These are phyloP conservation scores for Heteromeles arbutifolia DNA, from an alignment of 306 rosid genomes.

Conservation along the genomic window DNA sequence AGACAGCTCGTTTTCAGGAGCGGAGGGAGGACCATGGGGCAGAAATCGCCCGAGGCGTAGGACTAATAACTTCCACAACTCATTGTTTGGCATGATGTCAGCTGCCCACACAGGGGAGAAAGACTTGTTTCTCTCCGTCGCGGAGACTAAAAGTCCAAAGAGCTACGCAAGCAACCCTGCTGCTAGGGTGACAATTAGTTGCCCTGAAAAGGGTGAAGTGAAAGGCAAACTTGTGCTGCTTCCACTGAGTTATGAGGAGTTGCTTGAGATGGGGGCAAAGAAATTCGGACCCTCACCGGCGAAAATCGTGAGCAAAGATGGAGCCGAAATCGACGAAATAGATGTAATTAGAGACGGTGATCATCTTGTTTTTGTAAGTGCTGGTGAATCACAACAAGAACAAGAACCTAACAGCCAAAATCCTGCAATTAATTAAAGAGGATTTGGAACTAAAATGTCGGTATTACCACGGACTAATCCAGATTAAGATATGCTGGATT, in stretches of 20 bases:
- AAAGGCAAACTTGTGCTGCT: slow-evolving; percentile 65
- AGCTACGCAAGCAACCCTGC: slow-evolving; percentile 3
- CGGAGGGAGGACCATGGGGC: slow-evolving; percentile 38
- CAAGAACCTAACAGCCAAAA: slow-evolving; percentile 1
- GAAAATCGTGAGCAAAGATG: slow-evolving; percentile 52
- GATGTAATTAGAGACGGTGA: slow-evolving; percentile 92
- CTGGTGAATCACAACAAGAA: background rate
- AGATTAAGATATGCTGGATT: background rate
- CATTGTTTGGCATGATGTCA: slow-evolving; percentile 75
- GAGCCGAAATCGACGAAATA: slow-evolving; percentile 64
- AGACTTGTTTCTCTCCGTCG: slow-evolving; percentile 22
- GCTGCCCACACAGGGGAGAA: slow-evolving; percentile 50
- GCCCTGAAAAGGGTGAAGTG: slow-evolving; percentile 55
- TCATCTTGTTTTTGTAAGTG: slow-evolving; percentile 50
- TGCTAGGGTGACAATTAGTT: slow-evolving; percentile 59
- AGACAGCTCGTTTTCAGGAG: slow-evolving; percentile 30
- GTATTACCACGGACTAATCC: background rate
- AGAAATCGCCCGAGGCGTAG: slow-evolving; percentile 57
- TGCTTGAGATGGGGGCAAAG: slow-evolving; percentile 62
- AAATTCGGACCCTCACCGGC: slow-evolving; percentile 40
- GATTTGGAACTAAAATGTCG: background rate
- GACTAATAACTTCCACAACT: slow-evolving; percentile 59
- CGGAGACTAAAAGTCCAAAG: slow-evolving; percentile 18
- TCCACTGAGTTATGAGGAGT: slow-evolving; percentile 56
- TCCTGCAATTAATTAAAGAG: background rate